Base-by-base conservation (phyloP, 768 basidiomycete species). In the Phylloporus sp. region DNA sequence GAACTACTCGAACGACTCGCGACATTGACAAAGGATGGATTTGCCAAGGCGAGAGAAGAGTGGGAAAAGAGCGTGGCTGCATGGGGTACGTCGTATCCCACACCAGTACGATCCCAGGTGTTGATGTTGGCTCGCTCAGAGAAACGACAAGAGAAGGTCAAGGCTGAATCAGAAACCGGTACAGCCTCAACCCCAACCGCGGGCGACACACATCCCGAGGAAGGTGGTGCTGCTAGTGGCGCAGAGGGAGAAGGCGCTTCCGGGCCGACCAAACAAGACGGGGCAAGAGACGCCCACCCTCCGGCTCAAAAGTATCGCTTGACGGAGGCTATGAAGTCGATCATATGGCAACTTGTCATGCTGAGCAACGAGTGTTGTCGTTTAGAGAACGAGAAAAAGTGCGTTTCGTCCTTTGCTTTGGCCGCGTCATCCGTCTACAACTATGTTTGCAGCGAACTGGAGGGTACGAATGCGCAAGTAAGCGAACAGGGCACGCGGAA, bases 401-500 rank as follows among this genome's bases (percentile, higher is more conserved):
- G 56, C 10, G 50, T 46, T 20, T 24, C 35, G 39, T 28, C 15
- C 23, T 42, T 33, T 11, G 14, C 1, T 46, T 13, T 45, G 20
- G 20, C 27, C 23, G 13, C 33, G 49, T 32, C 18, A 31, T 38
- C 18, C 55, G 34, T 33, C 8, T 21, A 11, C 31, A 9, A 34
- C 11, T 28, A 11, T 31, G 6, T 42, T 71, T 67, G 46, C 54
- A 80, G 64, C 51, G 56, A 63, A 4, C 67, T 89, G 22, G 90
- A 91, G 56, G 81, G 80, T 3, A 79, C 76, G 18, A 80, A 81
- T 34, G 73, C 82, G 32, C 78, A 80, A 59, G 81, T 91, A 6
- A 89, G 86, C 56, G 85, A 89, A 55, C 90, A 92, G 65, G 86
- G 85, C 1, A 66, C 82, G 54, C 72, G 90, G 42, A 94, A 93